These are phyloP conservation scores for Suhomyces bolitotheri DNA, from an alignment of 1,139 yeast genomes.

Conservation along the genomic window DNA sequence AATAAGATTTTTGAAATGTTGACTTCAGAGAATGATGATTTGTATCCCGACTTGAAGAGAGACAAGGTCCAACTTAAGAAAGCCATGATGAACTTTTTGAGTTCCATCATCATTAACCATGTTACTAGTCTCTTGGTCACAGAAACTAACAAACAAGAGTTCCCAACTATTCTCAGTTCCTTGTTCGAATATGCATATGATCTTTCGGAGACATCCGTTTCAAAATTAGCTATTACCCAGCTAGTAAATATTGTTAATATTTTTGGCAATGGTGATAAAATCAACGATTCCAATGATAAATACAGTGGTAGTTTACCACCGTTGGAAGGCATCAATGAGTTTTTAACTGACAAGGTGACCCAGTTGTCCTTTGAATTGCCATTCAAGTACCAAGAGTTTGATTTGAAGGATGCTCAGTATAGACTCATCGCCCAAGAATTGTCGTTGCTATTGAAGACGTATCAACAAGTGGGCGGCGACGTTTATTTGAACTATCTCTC, in stretches of 20 bases:
- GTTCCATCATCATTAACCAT: constrained; percentile 72
- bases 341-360: constrained; percentile 66
- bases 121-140: constrained; percentile 76
- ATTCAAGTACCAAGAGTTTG: constrained; percentile 63
- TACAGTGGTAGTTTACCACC: constrained; percentile 56
- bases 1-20: constrained; percentile 61
- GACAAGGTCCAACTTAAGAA: constrained; percentile 65
- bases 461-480: constrained; percentile 45
- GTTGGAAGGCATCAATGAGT: constrained; percentile 72
- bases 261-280: constrained; percentile 63
- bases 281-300: constrained; percentile 53
- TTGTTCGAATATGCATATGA: constrained; percentile 69
- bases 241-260: constrained; percentile 64
- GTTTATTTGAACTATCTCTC: constrained; percentile 52
- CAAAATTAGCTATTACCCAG: constrained; percentile 71
- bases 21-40: constrained; percentile 22
- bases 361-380: constrained; percentile 78
- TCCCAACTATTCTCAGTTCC: constrained; percentile 65
- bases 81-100: constrained; percentile 67
- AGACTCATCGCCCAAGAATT: constrained; percentile 75
- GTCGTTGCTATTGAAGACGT: constrained; percentile 65
- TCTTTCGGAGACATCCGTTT: constrained; percentile 51
- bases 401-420: constrained; percentile 76
- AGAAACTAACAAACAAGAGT: constrained; percentile 58
- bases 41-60: constrained; percentile 53